Evolutionary conservation across 768 basidiomycete genomes (phyloP), one percentile per base, ranked within the genome.

Genomic region (Coprinopsis strossmayeri): DNA sequence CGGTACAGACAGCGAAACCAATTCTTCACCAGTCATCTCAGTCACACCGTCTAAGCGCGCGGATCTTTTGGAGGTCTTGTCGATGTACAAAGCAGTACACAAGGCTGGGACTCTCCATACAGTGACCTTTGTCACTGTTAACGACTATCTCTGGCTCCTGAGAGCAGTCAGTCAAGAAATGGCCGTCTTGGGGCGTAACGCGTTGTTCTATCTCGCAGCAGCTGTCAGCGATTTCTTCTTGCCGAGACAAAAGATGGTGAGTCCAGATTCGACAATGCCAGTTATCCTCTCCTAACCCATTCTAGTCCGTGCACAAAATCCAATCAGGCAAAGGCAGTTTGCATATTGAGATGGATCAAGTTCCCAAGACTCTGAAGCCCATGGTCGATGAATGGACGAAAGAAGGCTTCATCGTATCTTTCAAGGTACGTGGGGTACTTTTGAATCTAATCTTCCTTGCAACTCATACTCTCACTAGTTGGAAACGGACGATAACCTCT

Each of bases 211-310:
- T 62, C 84, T 99, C 44, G 96, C 96, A 20, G 94, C 95, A 0
- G 96, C 96, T 3, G 96, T 98, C 41, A 93, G 90, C 66, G 96
- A 99, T 65, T 99, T 99, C 64, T 99, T 95, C 74, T 70, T 99
- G 26, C 96, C 95, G 0, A 75, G 81, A 49, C 87, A 94, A 60
- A 87, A 81, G 63, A 80, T 98, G 84, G 95, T 91, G 52, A 52
- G 84, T 72, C 10, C 2, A 3, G 12, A 18, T n/a, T 35, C 15
- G 18, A n/a, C 3, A 32, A 11, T 15, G 24, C 10, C 27, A 13
- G 5, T 15, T 10, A 18, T 32, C 4, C 12, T 3, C 9, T 18
- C 12, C 43, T 42, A 20, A 40, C 35, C 5, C 18, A 15, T 27
- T 24, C 0, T 58, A 96, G 95, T 87, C 91, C 1, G 92, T 91